phyloP scores from a whole-genome alignment of 495 filamentous ascomycete species.

The Podospora australis region DNA sequence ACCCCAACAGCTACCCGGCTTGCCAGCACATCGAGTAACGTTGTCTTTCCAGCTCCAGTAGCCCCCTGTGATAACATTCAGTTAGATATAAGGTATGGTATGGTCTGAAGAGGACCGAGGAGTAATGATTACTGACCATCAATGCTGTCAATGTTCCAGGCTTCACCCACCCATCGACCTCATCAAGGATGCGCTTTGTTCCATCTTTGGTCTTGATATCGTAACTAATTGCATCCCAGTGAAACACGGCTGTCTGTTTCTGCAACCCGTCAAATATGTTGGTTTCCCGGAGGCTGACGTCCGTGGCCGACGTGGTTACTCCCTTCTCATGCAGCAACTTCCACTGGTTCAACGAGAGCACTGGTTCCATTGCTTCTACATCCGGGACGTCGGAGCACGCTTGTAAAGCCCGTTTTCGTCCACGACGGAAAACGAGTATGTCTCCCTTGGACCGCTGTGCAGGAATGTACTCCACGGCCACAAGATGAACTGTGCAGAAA shows the following conservation, averaged over 20 bases:
- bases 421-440: constrained; percentile 4
- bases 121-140: constrained; percentile 50
- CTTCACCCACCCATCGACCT: constrained; percentile 71
- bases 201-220: constrained; percentile 66
- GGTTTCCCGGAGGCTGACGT: background rate
- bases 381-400: too few relatives aligned
- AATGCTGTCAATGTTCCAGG: constrained; percentile 70
- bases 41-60: constrained; percentile 71
- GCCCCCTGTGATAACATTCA: constrained; percentile 34
- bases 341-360: too few relatives aligned
- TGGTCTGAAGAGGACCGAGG: constrained; percentile 35
- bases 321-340: too few relatives aligned
- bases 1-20: constrained; percentile 64
- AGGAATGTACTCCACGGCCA: background rate
- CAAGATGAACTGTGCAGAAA: constrained; percentile 1
- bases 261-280: background rate
- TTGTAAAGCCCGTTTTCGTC: background rate
- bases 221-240: constrained; percentile 68
- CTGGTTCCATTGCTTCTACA: too few relatives aligned
- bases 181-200: constrained; percentile 54
- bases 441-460: constrained; percentile 1
- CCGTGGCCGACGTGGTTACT: too few relatives aligned
- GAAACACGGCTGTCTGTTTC: constrained; percentile 38
- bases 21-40: constrained; percentile 55
- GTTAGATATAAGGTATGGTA: too few relatives aligned